A percentile compares a stretch with the other conserved stretches of the same genome.
These are phyloP conservation scores for Mycena latifolia DNA, from an alignment of 768 basidiomycete genomes.

Conservation along the genomic window DNA sequence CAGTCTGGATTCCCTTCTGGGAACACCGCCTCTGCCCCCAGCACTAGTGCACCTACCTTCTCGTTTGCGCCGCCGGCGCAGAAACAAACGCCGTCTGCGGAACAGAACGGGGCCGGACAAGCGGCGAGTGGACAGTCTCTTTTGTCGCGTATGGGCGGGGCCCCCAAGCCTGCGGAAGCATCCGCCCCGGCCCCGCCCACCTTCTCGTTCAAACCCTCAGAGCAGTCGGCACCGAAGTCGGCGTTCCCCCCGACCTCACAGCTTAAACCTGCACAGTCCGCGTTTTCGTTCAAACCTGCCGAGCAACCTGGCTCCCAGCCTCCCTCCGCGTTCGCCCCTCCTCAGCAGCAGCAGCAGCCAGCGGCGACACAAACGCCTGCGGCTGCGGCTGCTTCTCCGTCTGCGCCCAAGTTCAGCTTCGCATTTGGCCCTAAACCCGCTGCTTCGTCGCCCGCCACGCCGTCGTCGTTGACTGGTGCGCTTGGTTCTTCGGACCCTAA, in stretches of 20 bases:
- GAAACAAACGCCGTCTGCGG: constrained; percentile 5
- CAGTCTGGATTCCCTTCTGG: constrained; percentile 20
- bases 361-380: constrained; percentile 33
- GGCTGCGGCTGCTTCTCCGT: constrained; percentile 40
- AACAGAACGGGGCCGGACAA: neutral
- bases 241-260: constrained; percentile 18
- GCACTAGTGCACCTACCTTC: constrained; percentile 18
- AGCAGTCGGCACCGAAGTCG: constrained; percentile 1
- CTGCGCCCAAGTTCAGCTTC: constrained; percentile 57
- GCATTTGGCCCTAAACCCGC: constrained; percentile 40
- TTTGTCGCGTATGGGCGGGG: constrained; percentile 40
- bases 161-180: constrained; percentile 21
- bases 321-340: constrained; percentile 30
- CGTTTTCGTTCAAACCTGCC: constrained; percentile 35
- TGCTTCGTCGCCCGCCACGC: constrained; percentile 25
- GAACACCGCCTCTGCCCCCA: constrained; percentile 16
- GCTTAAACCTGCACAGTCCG: constrained; percentile 25
- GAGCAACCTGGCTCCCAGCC: constrained; percentile 20
- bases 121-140: constrained; percentile 33
- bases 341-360: constrained; percentile 7
- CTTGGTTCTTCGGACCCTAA: constrained; percentile 39
- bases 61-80: constrained; percentile 26
- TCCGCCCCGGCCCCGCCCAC: constrained; percentile 6
- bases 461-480: constrained; percentile 39
- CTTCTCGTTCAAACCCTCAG: constrained; percentile 31